Conservation (phyloP, 371 early-diverging fungal species). For the Lichtheimia hyalospora region DNA sequence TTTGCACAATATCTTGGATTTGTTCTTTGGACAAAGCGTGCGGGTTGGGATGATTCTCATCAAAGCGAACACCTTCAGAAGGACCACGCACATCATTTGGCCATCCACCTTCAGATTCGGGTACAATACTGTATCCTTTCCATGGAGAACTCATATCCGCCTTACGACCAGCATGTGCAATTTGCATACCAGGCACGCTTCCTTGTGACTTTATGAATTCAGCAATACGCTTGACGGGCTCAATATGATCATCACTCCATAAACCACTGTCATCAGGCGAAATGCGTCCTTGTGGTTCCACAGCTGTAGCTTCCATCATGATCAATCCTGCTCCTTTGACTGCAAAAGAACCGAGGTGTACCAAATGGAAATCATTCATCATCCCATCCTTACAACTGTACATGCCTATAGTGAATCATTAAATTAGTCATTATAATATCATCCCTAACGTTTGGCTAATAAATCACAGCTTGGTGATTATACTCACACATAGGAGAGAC, state of each 20-base stretch:
- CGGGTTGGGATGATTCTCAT: constrained; percentile 48
- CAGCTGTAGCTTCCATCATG: constrained; percentile 81
- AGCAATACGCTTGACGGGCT: constrained; percentile 57
- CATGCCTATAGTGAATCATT: constrained; percentile 4
- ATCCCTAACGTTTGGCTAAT: background rate
- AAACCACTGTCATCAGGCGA: constrained; percentile 75
- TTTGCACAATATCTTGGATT: constrained; percentile 57
- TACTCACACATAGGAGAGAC: constrained; percentile 82
- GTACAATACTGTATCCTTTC: constrained; percentile 29
- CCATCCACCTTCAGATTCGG: constrained; percentile 72
- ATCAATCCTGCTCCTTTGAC: constrained; percentile 73
- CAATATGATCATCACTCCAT: constrained; percentile 78
- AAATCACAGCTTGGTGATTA: constrained; percentile 11
- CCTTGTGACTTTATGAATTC: constrained; percentile 67
- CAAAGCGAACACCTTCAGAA: constrained; percentile 50
- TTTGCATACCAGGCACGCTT: constrained; percentile 67
- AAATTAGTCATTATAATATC: background rate
- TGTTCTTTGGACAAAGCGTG: constrained; percentile 62
- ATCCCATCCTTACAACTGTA: constrained; percentile 22
- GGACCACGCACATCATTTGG: constrained; percentile 75
- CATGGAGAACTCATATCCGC: constrained; percentile 58
- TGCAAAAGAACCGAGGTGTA: constrained; percentile 72
- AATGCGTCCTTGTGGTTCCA: constrained; percentile 75
- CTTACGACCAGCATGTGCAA: constrained; percentile 86
- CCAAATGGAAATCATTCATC: constrained; percentile 36